Conservation (phyloP, 139 green algal genomes). For the Picochlorum sp. region DNA sequence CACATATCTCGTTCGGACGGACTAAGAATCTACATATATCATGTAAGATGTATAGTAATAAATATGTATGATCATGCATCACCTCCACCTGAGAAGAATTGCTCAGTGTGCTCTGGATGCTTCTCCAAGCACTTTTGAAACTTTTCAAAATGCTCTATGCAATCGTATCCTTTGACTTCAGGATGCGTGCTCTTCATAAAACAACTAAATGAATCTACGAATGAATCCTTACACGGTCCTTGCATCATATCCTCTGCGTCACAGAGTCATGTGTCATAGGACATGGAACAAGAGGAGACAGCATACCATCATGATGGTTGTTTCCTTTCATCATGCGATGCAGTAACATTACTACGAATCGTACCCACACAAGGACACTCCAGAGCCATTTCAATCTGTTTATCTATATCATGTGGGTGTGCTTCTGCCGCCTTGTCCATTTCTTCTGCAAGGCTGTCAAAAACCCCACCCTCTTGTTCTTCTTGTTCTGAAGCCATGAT, state of each 20-base stretch:
- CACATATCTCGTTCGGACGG: constrained; percentile 25
- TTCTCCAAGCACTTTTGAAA: constrained; percentile 29
- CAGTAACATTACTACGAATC: background rate
- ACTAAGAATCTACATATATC: background rate
- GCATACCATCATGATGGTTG: background rate
- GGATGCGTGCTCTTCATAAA: constrained; percentile 24
- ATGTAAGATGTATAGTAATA: no score
- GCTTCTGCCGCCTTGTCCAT: background rate
- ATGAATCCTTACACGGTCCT: constrained; percentile 22
- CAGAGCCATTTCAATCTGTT: constrained; percentile 27
- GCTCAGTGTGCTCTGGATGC: constrained; percentile 25
- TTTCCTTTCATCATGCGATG: background rate
- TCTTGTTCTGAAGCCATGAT: no score
- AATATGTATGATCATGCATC: background rate
- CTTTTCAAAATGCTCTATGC: constrained; percentile 22
- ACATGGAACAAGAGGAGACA: background rate
- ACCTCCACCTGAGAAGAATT: constrained; percentile 15
- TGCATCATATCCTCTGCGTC: constrained; percentile 26
- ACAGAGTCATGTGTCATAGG: background rate
- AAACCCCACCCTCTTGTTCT: no score
- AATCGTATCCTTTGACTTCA: constrained; percentile 35
- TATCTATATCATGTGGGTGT: constrained; percentile 17
- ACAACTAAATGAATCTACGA: constrained; percentile 26
- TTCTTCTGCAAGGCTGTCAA: constrained; percentile 7
- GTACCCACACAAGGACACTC: constrained; percentile 29